Evolutionary conservation across 2,329 filamentous ascomycete species (phyloP).

Genomic region (Lecanosticta acicola): DNA sequence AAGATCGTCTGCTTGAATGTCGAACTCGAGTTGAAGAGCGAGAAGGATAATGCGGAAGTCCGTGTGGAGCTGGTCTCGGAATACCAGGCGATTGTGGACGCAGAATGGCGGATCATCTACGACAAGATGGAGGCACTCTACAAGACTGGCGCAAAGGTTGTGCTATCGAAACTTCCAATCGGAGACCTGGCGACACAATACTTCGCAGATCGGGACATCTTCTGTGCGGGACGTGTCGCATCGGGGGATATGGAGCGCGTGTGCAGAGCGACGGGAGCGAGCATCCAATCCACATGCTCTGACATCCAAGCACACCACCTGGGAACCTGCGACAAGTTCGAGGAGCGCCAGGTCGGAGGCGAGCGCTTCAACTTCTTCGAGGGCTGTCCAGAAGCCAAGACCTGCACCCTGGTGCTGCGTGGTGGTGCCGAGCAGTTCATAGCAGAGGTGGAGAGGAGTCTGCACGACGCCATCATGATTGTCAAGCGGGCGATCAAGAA

Average conservation of each 20-base stretch:
- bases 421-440: conserved; percentile 99
- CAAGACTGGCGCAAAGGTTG: conserved; percentile 93
- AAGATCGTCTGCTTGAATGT: conserved; percentile 98
- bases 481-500: conserved; percentile 97
- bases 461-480: conserved; percentile 99
- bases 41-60: conserved; percentile 99
- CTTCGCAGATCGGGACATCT: conserved; percentile 95
- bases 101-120: conserved; percentile 99
- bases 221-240: conserved; percentile 91
- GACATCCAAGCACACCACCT: conserved; percentile 80
- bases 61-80: conserved; percentile 97
- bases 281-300: conserved; percentile 90
- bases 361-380: conserved; percentile 99
- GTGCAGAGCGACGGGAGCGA: conserved; percentile 87
- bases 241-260: conserved; percentile 93
- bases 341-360: conserved; percentile 94
- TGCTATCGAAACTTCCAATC: conserved; percentile 94
- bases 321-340: conserved; percentile 82
- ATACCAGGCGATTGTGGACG: conserved; percentile 98
- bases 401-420: conserved; percentile 89
- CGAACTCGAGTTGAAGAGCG: conserved; percentile 94
- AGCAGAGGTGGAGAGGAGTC: conserved; percentile 91
- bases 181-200: conserved; percentile 92
- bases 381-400: conserved; percentile 90
- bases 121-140: conserved; percentile 95